phyloP scores from a whole-genome alignment of 805 yeast species.

The Starmerella apis region DNA sequence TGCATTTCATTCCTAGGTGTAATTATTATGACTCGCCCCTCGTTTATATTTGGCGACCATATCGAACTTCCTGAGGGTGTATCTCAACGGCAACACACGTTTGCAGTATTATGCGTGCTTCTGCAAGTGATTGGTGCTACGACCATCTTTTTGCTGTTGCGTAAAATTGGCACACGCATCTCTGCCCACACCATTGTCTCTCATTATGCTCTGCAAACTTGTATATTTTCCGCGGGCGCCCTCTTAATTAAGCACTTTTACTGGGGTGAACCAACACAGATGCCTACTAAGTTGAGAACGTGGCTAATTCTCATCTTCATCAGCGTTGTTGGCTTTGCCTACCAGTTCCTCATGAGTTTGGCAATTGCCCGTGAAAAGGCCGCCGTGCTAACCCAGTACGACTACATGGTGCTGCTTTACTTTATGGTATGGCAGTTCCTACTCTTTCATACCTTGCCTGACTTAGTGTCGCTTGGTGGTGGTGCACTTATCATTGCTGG shows the following conservation, averaged over 20 bases:
- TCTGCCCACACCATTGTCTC: conserved; percentile 72
- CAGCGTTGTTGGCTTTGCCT: conserved; percentile 69
- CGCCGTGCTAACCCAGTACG: conserved; percentile 60
- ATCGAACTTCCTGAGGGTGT: not conserved
- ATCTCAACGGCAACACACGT: conserved; percentile 35
- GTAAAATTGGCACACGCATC: conserved; percentile 64
- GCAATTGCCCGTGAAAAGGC: conserved; percentile 77
- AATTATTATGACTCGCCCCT: conserved; percentile 67
- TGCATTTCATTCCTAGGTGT: conserved; percentile 64
- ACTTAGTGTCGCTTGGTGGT: conserved; percentile 56
- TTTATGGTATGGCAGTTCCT: conserved; percentile 64
- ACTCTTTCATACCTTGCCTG: conserved; percentile 65
- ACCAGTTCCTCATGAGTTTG: conserved; percentile 68
- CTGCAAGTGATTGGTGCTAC: conserved; percentile 9
- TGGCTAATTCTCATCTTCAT: conserved; percentile 53
- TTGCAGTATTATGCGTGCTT: conserved; percentile 45
- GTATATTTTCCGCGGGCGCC: conserved; percentile 45
- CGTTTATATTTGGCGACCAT: conserved; percentile 47
- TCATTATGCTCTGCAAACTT: conserved; percentile 55
- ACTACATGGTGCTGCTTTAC: conserved; percentile 64
- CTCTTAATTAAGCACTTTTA: not conserved
- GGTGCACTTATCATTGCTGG: conserved; percentile 48
- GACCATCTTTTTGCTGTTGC: conserved; percentile 34
- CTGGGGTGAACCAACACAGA: not conserved
- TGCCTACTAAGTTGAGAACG: conserved; percentile 11